Conservation (phyloP, 331 rosid genomes). For the Telfairia occidentalis region DNA sequence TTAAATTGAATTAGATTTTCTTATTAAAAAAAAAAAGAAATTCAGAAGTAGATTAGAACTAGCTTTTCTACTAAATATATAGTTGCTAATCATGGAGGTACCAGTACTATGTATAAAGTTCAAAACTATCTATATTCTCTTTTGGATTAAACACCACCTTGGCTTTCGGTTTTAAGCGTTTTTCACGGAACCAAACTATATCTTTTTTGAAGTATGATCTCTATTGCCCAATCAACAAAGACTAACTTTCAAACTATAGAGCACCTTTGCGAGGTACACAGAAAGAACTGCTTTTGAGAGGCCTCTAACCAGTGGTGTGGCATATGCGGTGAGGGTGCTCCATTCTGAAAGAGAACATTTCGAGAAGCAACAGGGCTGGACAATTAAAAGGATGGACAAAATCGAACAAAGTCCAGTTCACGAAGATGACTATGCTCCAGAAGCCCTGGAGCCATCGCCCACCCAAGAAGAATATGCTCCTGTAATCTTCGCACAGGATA, state of each 20-base stretch:
- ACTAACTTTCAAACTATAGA: slow-evolving; percentile 30
- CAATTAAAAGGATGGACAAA: slow-evolving; percentile 80
- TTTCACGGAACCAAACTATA: not conserved
- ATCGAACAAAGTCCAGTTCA: slow-evolving; percentile 66
- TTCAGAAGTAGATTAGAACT: not conserved
- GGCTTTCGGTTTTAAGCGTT: not conserved
- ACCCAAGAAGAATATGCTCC: slow-evolving; percentile 86
- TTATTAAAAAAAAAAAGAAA: too few species aligned
- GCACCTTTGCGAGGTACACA: slow-evolving; percentile 76
- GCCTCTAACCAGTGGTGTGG: slow-evolving; percentile 97
- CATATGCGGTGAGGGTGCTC: slow-evolving; percentile 96
- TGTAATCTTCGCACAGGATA: slow-evolving; percentile 92
- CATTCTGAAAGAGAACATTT: slow-evolving; percentile 84
- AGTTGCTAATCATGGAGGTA: not conserved
- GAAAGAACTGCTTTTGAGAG: slow-evolving; percentile 95
- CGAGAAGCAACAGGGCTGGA: slow-evolving; percentile 97
- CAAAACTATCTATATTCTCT: not conserved
- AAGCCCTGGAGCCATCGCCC: slow-evolving; percentile 63
- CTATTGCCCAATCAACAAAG: slow-evolving; percentile 12
- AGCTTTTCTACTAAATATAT: not conserved
- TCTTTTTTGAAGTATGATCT: slow-evolving; percentile 4
- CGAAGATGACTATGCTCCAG: slow-evolving; percentile 60
- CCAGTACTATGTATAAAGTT: not conserved
- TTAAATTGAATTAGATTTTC: not conserved
- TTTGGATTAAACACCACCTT: not conserved